A percentile compares a stretch with the other conserved stretches of the same genome.
Evolutionary conservation across 1,284 basidiomycete genomes (phyloP).

Genomic region (Microbotryum saponariae): DNA sequence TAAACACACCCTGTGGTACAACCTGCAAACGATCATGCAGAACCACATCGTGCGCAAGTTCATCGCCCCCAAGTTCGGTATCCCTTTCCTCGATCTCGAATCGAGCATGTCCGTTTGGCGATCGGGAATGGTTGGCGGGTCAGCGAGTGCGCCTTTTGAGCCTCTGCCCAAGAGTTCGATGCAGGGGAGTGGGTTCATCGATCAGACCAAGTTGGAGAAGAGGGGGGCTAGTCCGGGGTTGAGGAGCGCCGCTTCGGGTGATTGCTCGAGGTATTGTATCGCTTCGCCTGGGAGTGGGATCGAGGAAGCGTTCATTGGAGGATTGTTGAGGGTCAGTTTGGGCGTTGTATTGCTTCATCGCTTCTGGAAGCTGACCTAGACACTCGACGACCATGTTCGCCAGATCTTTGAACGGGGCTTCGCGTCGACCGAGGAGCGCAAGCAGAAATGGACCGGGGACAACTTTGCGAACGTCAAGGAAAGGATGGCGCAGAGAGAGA

Average conservation of each 20-base stretch:
- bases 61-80: constrained; percentile 30
- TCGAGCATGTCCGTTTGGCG: constrained; percentile 33
- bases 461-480: constrained; percentile 17
- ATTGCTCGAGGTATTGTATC: constrained; percentile 36
- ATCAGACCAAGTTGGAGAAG: neutral
- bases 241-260: constrained; percentile 19
- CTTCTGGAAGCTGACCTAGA: neutral
- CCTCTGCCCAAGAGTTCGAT: neutral
- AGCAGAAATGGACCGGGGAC: constrained; percentile 18
- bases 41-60: constrained; percentile 29
- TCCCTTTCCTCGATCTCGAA: constrained; percentile 37
- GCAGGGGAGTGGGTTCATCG: neutral
- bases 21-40: constrained; percentile 35
- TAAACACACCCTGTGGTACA: constrained; percentile 31
- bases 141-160: constrained; percentile 2
- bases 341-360: neutral
- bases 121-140: constrained; percentile 33
- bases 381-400: neutral
- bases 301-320: constrained; percentile 35
- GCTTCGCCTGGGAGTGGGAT: constrained; percentile 34
- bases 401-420: constrained; percentile 6
- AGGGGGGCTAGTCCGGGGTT: constrained; percentile 1
- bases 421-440: constrained; percentile 2
- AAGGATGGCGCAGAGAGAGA: neutral
- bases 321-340: constrained; percentile 18